phyloP scores from a whole-genome alignment of 2,329 filamentous ascomycete species.

The Rhynchosporium secalis region DNA sequence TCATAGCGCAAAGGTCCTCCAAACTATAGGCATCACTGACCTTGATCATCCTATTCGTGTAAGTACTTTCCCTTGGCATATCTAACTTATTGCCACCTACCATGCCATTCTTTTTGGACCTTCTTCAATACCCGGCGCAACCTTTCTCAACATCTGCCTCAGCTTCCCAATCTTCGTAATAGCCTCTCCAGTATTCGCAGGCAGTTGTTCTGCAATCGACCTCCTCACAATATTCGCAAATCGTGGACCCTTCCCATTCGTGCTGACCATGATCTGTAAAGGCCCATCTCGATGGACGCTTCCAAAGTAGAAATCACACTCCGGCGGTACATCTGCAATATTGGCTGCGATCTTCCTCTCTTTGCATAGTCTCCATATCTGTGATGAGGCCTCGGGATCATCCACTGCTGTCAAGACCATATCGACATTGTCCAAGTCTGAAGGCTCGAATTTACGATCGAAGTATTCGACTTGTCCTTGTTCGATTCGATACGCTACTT shows the following conservation, averaged over 20 bases:
- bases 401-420: constrained; percentile 96
- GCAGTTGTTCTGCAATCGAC: constrained; percentile 75
- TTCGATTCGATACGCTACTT: constrained; percentile 80
- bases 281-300: constrained; percentile 93
- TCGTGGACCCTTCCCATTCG: constrained; percentile 92
- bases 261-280: constrained; percentile 97
- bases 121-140: constrained; percentile 71
- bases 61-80: constrained; percentile 32
- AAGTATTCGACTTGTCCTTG: constrained; percentile 75
- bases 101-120: constrained; percentile 89
- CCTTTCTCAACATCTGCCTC: constrained; percentile 72
- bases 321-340: constrained; percentile 92
- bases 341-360: constrained; percentile 82
- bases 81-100: constrained; percentile 47
- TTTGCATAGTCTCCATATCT: constrained; percentile 93
- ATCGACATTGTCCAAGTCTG: constrained; percentile 81
- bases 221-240: constrained; percentile 83
- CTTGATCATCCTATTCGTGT: constrained; percentile 73
- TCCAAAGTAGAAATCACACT: constrained; percentile 99
- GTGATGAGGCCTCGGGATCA: constrained; percentile 84
- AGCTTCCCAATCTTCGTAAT: constrained; percentile 82
- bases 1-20: constrained; percentile 80
- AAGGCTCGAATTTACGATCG: constrained; percentile 79
- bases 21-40: constrained; percentile 86
- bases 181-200: constrained; percentile 77